These are phyloP conservation scores for Ananas comosus DNA, from an alignment of 176 grass and related monocot species.

Conservation along the genomic window DNA sequence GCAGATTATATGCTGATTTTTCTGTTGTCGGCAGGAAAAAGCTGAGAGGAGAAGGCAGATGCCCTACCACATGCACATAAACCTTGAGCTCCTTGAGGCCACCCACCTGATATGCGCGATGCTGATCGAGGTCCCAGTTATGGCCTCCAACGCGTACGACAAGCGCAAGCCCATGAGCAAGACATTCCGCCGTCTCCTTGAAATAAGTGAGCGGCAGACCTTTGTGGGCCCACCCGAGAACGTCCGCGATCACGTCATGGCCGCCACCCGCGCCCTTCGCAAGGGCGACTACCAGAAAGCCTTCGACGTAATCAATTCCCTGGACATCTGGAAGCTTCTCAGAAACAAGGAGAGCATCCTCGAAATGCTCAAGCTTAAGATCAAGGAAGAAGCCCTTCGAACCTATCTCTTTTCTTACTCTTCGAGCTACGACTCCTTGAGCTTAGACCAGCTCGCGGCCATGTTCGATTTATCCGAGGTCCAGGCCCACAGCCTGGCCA, in stretches of 20 bases:
- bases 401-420: conserved; percentile 85
- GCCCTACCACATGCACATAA: conserved; percentile 99
- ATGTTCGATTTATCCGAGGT: conserved; percentile 82
- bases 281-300: conserved; percentile 69
- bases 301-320: conserved; percentile 47
- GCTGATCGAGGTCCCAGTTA: conserved; percentile 89
- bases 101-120: conserved; percentile 89
- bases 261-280: conserved; percentile 67
- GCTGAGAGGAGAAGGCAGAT: conserved; percentile 88
- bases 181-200: conserved; percentile 89
- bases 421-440: conserved; percentile 58
- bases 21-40: conserved; percentile 69
- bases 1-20: not conserved
- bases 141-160: conserved; percentile 67
- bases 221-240: conserved; percentile 91
- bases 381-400: conserved; percentile 86
- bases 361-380: conserved; percentile 74
- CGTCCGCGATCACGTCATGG: conserved; percentile 88
- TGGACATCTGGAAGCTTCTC: conserved; percentile 88
- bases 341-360: conserved; percentile 69
- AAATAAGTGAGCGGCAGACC: conserved; percentile 83
- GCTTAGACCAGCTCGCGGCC: conserved; percentile 59
- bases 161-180: conserved; percentile 66
- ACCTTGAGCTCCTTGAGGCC: conserved; percentile 89
- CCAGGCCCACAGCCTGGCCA: conserved; percentile 64